Evolutionary conservation across 495 filamentous ascomycete species (phyloP).

Genomic region (Trichoderma asperelloides): DNA sequence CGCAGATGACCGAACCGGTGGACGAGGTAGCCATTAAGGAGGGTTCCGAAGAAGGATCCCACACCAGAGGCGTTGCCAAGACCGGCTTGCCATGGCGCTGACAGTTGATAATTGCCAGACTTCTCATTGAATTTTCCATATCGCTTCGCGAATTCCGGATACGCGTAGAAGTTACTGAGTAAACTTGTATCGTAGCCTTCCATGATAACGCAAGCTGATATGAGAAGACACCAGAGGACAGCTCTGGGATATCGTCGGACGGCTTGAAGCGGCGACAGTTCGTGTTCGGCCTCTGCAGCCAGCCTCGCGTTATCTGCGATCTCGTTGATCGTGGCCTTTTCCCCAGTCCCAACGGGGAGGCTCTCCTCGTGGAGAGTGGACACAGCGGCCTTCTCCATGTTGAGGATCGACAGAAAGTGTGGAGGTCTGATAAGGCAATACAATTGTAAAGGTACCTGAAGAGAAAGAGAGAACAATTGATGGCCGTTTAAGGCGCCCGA

Average conservation of each 20-base stretch:
- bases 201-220: constrained; percentile 47
- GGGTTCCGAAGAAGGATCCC: constrained; percentile 30
- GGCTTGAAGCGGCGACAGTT: constrained; percentile 30
- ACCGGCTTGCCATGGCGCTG: constrained; percentile 29
- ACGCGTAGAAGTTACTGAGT: constrained; percentile 26
- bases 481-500: neutral
- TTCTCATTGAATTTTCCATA: constrained; percentile 20
- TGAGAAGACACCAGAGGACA: constrained; percentile 40
- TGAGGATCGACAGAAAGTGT: neutral
- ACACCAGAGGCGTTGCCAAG: constrained; percentile 27
- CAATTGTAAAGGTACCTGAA: neutral
- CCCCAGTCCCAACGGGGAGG: constrained; percentile 11
- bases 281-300: constrained; percentile 27
- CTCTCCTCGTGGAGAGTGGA: constrained; percentile 9
- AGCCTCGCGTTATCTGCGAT: constrained; percentile 22
- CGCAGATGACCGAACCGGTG: constrained; percentile 26
- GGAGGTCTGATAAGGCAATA: neutral
- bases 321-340: constrained; percentile 7
- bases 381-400: constrained; percentile 14
- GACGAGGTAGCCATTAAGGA: constrained; percentile 24
- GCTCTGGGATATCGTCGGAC: constrained; percentile 38
- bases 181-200: constrained; percentile 46
- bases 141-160: constrained; percentile 24
- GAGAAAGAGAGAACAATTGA: neutral
- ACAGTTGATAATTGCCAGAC: constrained; percentile 21